These are phyloP conservation scores for Cnidoscolus chayamansa DNA, from an alignment of 441 rosid species.

Conservation along the genomic window DNA sequence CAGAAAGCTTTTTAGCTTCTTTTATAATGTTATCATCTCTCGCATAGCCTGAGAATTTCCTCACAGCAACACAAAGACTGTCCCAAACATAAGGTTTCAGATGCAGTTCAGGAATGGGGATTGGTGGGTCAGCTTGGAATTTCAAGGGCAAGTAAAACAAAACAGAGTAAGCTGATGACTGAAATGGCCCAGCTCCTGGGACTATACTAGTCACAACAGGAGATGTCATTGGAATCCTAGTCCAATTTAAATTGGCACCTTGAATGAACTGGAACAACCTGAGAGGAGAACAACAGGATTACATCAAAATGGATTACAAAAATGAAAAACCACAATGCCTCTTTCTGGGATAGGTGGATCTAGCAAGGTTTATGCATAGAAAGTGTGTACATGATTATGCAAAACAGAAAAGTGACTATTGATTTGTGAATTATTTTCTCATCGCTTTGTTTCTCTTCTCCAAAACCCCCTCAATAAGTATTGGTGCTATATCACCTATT, in stretches of 20 bases:
- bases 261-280: slow-evolving; percentile 66
- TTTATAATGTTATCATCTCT: slow-evolving; percentile 41
- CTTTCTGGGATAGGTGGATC: not conserved
- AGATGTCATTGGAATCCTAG: slow-evolving; percentile 60
- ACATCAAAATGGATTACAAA: not conserved
- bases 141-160: slow-evolving; percentile 52
- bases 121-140: slow-evolving; percentile 59
- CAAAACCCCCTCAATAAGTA: no score
- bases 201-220: slow-evolving; percentile 60
- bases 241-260: slow-evolving; percentile 67
- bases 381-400: not conserved
- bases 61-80: slow-evolving; percentile 49
- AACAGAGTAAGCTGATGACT: slow-evolving; percentile 51
- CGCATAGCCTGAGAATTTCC: slow-evolving; percentile 62
- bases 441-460: no score
- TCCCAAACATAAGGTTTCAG: slow-evolving; percentile 45
- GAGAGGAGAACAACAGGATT: not conserved
- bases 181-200: slow-evolving; percentile 63
- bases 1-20: slow-evolving; percentile 54
- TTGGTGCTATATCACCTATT: no score
- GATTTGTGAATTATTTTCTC: no score
- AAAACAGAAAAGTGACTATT: not conserved
- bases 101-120: slow-evolving; percentile 50
- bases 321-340: not conserved
- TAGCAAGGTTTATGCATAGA: not conserved